Evolutionary conservation across 345 rosid species (phyloP), one percentile per base, ranked within the genome.

Genomic region (Stellera chamaejasme): DNA sequence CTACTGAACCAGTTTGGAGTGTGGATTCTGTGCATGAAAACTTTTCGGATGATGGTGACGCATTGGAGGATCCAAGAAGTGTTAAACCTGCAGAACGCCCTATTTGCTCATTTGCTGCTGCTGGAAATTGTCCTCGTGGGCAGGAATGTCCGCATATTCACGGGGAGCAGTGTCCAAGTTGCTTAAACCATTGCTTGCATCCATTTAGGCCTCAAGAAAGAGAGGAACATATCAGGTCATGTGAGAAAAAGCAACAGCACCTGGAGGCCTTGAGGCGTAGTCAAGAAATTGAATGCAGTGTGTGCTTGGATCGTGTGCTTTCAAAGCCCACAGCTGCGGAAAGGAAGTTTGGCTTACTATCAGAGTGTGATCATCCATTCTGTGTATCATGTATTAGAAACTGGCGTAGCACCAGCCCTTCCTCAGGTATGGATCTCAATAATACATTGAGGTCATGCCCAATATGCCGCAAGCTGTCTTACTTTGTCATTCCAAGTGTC

Each of bases 311-410:
- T 49, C 85, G 87, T 54, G 83, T 89, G 27, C 81, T 89, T 43
- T 82, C 84, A 1, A 89, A 89, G 60, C 50, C 91, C 2, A 68
- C 85, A 14, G 82, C 84, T 61, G 87, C 85, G 54, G 95, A 86
- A 58, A 74, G 97, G 54, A 89, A 89, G 72, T 89, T 89, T 63
- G 95, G 97, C 25, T 54, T 89, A 61, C 69, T 89, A 26, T 82
- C 92, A 0, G 97, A 89, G 61, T 86, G 97, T 10, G 84, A 89
- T 74, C 97, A 89, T 72, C 95, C 97, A 0, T 89, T 89, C 58
- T 89, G 97, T 62, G 77, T 89, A 52, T 82, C 83, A 2, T 89
- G 97, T 55, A 89, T 89, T 61, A 77, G 97, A 64, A 89, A 89
- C 56, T 89, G 95, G 95, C 95, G 95, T 16, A 77, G 77, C 45